These are phyloP conservation scores for Pulveroboletus ravenelii DNA, from an alignment of 768 basidiomycete genomes.

Conservation along the genomic window DNA sequence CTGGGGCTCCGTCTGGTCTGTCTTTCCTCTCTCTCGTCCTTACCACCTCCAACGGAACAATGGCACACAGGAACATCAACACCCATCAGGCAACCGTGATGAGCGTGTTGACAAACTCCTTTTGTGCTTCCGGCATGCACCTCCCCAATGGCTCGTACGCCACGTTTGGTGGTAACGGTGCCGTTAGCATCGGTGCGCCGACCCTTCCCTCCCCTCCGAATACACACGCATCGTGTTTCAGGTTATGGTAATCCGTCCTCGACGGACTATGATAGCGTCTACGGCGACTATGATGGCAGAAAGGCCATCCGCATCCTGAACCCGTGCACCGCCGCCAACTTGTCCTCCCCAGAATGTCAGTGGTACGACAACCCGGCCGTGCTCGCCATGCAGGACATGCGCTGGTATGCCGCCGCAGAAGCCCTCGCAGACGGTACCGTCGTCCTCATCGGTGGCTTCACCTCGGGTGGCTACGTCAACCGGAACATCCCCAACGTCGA, in stretches of 20 bases:
- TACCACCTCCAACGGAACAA: not conserved
- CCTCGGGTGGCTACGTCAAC: constrained; percentile 72
- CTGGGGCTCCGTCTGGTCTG: constrained; percentile 64
- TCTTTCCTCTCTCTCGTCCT: not conserved
- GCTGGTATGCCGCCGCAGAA: constrained; percentile 77
- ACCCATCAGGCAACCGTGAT: constrained; percentile 18
- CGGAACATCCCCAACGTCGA: constrained; percentile 63
- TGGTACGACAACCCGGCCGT: constrained; percentile 67
- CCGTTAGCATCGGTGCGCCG: constrained; percentile 44
- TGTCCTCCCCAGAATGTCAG: constrained; percentile 46
- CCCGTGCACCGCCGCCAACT: constrained; percentile 52
- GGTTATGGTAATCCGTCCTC: constrained; percentile 33
- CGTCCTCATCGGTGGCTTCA: constrained; percentile 75
- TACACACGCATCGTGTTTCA: constrained; percentile 23
- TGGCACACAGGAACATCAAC: constrained; percentile 16
- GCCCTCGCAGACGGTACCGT: constrained; percentile 70
- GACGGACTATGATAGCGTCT: constrained; percentile 49
- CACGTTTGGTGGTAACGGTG: constrained; percentile 73
- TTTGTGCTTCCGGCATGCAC: constrained; percentile 79
- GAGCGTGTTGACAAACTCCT: constrained; percentile 57
- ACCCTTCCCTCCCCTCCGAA: not conserved
- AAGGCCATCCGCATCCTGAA: constrained; percentile 75
- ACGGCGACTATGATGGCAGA: constrained; percentile 78
- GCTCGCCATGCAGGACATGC: constrained; percentile 57
- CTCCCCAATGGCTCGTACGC: constrained; percentile 72